Conservation (phyloP, 2,329 filamentous ascomycete genomes). For the Fusarium tjaetaba region DNA sequence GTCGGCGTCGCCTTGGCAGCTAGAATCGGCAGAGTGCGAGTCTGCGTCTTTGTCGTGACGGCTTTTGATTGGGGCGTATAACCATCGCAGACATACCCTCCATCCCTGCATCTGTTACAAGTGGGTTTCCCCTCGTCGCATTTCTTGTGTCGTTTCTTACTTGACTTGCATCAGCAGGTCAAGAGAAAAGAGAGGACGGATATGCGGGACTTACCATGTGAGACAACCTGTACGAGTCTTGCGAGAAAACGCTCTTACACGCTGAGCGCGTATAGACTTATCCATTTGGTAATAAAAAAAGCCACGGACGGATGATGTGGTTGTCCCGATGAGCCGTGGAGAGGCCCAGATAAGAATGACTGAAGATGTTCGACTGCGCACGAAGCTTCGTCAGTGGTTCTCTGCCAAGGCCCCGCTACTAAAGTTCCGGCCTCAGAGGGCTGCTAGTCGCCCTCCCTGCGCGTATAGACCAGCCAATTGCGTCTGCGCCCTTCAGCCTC, state of each 20-base stretch:
- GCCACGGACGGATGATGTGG: not conserved
- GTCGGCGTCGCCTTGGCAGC: not conserved
- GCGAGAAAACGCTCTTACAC: not conserved
- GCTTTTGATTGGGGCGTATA: not conserved
- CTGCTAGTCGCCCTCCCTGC: not conserved
- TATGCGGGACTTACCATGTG: slow-evolving; percentile 7
- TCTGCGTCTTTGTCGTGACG: not conserved
- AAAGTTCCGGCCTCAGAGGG: not conserved
- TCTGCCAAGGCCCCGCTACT: not conserved
- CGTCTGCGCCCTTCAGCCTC: not conserved
- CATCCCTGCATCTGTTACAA: slow-evolving; percentile 6
- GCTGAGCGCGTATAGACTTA: not conserved
- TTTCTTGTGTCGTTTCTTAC: slow-evolving; percentile 17
- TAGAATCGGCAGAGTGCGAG: not conserved
- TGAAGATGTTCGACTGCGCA: not conserved
- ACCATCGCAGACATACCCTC: slow-evolving; percentile 17
- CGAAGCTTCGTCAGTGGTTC: not conserved
- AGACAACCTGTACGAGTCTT: slow-evolving; percentile 12
- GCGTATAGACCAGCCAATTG: slow-evolving; percentile 11
- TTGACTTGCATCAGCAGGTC: not conserved
- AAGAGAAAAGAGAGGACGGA: not conserved
- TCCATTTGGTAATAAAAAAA: not conserved
- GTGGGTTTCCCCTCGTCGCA: slow-evolving; percentile 8
- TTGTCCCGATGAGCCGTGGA: not conserved
- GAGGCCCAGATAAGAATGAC: not conserved